Evolutionary conservation across 345 rosid genomes (phyloP), one percentile per base, ranked within the genome.

Genomic region (Brassica carinata): DNA sequence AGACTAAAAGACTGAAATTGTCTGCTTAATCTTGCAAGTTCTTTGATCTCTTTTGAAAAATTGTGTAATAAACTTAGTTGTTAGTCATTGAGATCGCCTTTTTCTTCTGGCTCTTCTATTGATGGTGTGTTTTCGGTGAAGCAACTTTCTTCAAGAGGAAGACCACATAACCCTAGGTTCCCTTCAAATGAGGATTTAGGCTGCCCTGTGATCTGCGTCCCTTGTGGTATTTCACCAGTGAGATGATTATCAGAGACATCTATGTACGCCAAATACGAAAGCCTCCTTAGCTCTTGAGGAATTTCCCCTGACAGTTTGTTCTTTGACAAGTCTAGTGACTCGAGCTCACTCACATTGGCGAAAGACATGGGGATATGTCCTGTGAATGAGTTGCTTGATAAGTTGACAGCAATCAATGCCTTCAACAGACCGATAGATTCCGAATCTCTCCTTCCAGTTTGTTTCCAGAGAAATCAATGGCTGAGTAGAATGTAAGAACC

Each of bases 381-480:
- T 4, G 72, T 64, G 82, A 78, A 78, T 55, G 72, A 65, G 82
- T 78, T 78, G 61, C 38, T 29, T 65, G 82, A 78, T 65, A 78
- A 72, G 72, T 78, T 78, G 51, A 78, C 72, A 17, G 81, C 77
- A 65, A 78, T 78, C 72, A 72, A 38, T 55, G 72, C 26, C 59
- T 55, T 72, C 51, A 78, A 57, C 0, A 64, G 72, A 78, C 77
- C 77, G 66, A 78, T 55, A 38, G 82, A 78, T 65, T 78, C 77
- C 2, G 77, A 72, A 78, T 78, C 67, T 64, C 38, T 5, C 67
- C 67, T 64, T 64, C 19, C 5, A 64, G 57, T 45, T 73, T 31
- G 78, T 79, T 79, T 8, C 83, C 78, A 36, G 83, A 80, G 71
- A 79, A 79, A 68, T 79, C 83, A 62, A 79, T 79, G 67, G 67